Conservation (phyloP, 805 yeast genomes). For the Myxozyma neglecta region DNA sequence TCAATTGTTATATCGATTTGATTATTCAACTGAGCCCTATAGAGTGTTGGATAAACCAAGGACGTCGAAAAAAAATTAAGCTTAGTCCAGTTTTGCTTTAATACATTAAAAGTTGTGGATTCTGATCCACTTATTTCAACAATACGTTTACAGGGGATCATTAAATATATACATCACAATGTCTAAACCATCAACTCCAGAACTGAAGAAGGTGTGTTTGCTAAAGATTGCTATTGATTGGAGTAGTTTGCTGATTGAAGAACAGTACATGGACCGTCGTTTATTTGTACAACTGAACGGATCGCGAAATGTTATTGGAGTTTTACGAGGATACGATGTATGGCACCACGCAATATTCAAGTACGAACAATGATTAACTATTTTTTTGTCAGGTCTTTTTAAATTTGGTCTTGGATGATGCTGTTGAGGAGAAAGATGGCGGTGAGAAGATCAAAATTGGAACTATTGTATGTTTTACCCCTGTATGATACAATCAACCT, state of each 20-base stretch:
- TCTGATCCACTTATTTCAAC: no score
- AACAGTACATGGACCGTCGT: slow-evolving; percentile 73
- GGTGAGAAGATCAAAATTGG: slow-evolving; percentile 62
- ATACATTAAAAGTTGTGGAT: not conserved
- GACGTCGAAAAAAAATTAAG: no score
- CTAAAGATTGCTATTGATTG: not conserved
- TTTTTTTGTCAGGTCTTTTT: slow-evolving; percentile 50
- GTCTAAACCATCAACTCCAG: slow-evolving; percentile 34
- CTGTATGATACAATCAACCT: not conserved
- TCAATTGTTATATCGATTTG: no score
- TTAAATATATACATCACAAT: slow-evolving; percentile 8
- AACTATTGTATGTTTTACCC: slow-evolving; percentile 48
- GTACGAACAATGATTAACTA: not conserved
- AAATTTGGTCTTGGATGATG: slow-evolving; percentile 70
- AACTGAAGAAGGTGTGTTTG: slow-evolving; percentile 29
- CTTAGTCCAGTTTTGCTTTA: not conserved
- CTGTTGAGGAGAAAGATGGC: slow-evolving; percentile 56
- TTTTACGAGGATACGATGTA: slow-evolving; percentile 79
- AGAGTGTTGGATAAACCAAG: no score
- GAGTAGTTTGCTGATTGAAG: not conserved
- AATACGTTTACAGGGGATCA: no score
- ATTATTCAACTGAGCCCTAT: no score
- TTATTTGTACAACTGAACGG: slow-evolving; percentile 77
- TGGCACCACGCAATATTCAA: slow-evolving; percentile 24
- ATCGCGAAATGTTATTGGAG: slow-evolving; percentile 73